Percentiles rank a stretch among this genome's conserved stretches.
phyloP scores from a whole-genome alignment of 2,329 filamentous ascomycete species.

The Aspergillus phoenicis region DNA sequence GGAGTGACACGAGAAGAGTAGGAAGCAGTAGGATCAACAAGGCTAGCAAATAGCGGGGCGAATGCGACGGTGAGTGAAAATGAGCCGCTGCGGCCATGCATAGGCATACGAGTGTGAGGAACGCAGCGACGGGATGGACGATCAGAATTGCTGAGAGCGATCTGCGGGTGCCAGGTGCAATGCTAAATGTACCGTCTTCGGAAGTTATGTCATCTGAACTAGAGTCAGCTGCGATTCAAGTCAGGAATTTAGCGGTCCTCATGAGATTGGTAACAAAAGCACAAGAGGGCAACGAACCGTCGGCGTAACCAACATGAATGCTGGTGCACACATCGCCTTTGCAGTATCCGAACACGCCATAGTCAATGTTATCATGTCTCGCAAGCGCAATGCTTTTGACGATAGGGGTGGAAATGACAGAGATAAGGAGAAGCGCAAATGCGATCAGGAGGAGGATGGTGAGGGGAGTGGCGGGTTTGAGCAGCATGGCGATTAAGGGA shows the following conservation, averaged over 20 bases:
- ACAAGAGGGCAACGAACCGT: slow-evolving; percentile 60
- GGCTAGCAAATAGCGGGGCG: slow-evolving; percentile 80
- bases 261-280: slow-evolving; percentile 1
- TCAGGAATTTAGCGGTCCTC: background rate
- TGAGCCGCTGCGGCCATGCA: slow-evolving; percentile 78
- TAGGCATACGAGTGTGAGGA: slow-evolving; percentile 83
- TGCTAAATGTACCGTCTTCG: slow-evolving; percentile 57
- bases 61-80: slow-evolving; percentile 85
- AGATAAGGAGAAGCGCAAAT: slow-evolving; percentile 81
- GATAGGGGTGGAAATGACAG: slow-evolving; percentile 88
- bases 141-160: slow-evolving; percentile 86
- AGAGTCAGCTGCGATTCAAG: slow-evolving; percentile 11
- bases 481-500: slow-evolving; percentile 60
- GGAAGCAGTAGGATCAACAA: slow-evolving; percentile 85
- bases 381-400: slow-evolving; percentile 83
- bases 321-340: slow-evolving; percentile 65
- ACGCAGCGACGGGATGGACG: slow-evolving; percentile 85
- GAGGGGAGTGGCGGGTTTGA: slow-evolving; percentile 90
- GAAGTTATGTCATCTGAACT: slow-evolving; percentile 39
- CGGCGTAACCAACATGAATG: slow-evolving; percentile 82
- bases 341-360: slow-evolving; percentile 94
- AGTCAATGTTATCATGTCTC: slow-evolving; percentile 72
- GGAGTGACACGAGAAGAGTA: slow-evolving; percentile 77
- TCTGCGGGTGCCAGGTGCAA: slow-evolving; percentile 66
- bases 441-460: slow-evolving; percentile 81